Conservation (phyloP, 371 early-diverging fungal genomes). For the Rhizomucor pusillus region DNA sequence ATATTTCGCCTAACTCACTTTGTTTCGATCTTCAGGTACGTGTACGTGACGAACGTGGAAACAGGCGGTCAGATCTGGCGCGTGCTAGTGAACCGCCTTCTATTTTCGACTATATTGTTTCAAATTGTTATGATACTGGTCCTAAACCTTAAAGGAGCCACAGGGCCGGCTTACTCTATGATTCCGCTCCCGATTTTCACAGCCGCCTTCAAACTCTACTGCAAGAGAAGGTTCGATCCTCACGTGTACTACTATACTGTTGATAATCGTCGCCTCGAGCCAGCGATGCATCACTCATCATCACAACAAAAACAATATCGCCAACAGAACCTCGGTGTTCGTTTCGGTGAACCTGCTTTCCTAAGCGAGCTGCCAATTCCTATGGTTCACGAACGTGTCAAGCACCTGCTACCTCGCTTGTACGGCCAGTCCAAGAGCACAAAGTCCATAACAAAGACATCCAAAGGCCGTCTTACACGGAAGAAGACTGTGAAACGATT, state of each 20-base stretch:
- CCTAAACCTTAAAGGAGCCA: slow-evolving; percentile 43
- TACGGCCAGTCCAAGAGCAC: slow-evolving; percentile 22
- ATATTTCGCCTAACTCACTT: slow-evolving; percentile 4
- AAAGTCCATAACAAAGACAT: slow-evolving; percentile 6
- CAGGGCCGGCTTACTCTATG: slow-evolving; percentile 43
- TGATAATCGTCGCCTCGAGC: slow-evolving; percentile 1
- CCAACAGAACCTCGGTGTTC: slow-evolving; percentile 29
- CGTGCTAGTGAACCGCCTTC: slow-evolving; percentile 70
- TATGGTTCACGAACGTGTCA: slow-evolving; percentile 54
- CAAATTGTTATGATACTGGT: slow-evolving; percentile 70
- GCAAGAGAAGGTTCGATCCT: slow-evolving; percentile 44
- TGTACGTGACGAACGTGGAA: slow-evolving; percentile 63
- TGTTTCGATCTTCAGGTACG: slow-evolving; percentile 33
- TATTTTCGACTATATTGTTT: slow-evolving; percentile 61
- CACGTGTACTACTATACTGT: slow-evolving; percentile 48
- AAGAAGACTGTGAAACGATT: slow-evolving; percentile 32
- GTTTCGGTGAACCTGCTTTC: slow-evolving; percentile 58
- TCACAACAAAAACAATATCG: slow-evolving; percentile 5
- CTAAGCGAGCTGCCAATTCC: slow-evolving; percentile 54
- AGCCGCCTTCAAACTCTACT: slow-evolving; percentile 51
- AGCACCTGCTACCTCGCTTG: slow-evolving; percentile 49
- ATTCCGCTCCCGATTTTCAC: slow-evolving; percentile 66
- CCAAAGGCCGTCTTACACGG: slow-evolving; percentile 25
- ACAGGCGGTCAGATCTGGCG: slow-evolving; percentile 80
- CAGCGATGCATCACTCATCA: not conserved